Base-by-base conservation (phyloP, 129 eudicot genomes). In the Flaveria brownii region DNA sequence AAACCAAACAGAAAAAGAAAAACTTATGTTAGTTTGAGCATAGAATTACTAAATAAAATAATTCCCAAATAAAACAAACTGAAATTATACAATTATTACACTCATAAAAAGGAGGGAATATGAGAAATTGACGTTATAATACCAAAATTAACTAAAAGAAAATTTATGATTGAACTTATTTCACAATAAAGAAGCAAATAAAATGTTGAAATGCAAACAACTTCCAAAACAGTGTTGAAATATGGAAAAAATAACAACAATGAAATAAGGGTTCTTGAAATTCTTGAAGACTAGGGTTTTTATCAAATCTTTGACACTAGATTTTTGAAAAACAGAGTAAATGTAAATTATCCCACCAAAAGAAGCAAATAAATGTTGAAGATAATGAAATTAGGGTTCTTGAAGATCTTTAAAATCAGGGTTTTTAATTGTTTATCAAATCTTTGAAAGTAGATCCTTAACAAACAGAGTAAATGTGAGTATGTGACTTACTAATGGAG, bases 401-500 rank as follows among this genome's bases (percentile, higher is more conserved):
- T 46, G 74, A 69, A 46, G 12, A 59, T 69, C 41, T 45, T 46
- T 59, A 69, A 46, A 23, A 59, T n/a, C n/a, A 54, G 28, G 28
- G 9, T 6, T 18, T 55, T 56, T 56, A 4, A 36, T 4, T 36
- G 5, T 36, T 36, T 5, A 3, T 20, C 12, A 17, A 56, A 56
- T 56, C 23, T 56, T 56, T 56, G 62, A 56, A 1, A 9, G 28
- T 6, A 56, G 28, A 56, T 56, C 18, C 13, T 56, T 18, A 3
- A 56, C 30, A 28, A 62, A 25, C 12, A 13, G 25, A 66, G 49
- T 9, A 39, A 36, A 66, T 66, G 50, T 39, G 20, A 84, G 94
- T 88, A 66, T 66, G 28, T 66, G 20, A 84, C 96, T 88, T 93
- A 93, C 98, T 83, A 80, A 93, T 82, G 72, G 96, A 81, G 81